A percentile compares a stretch with the other conserved stretches of the same genome.
Conservation (phyloP, 768 basidiomycete species). For the Tephrocybe sp. region DNA sequence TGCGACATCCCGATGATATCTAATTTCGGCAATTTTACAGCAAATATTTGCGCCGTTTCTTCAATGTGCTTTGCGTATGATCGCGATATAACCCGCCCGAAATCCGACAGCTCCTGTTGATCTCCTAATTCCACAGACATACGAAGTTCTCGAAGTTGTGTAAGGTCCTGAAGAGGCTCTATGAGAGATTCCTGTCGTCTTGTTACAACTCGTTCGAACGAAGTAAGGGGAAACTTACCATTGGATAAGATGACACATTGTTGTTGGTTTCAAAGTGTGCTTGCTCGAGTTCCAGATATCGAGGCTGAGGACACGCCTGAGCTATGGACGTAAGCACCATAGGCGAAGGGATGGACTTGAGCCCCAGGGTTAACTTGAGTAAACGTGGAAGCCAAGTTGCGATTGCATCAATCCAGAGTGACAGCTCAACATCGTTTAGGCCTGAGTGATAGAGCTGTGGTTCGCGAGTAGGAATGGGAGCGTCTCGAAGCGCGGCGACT, state of each 20-base stretch:
- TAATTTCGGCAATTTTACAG: not conserved
- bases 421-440: too few species aligned
- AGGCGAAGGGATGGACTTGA: not conserved
- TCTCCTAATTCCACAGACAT: slow-evolving; percentile 1
- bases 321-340: too few species aligned
- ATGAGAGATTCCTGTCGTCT: not conserved
- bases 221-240: not conserved
- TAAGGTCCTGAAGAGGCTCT: not conserved
- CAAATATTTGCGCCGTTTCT: not conserved
- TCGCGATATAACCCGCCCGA: not conserved
- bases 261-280: not conserved
- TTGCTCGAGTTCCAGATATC: slow-evolving; percentile 3
- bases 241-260: not conserved
- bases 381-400: not conserved
- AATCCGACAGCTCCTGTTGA: too few species aligned
- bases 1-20: not conserved
- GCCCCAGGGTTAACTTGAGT: not conserved
- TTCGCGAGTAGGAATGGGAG: not conserved
- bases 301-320: not conserved
- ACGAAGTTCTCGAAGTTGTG: not conserved
- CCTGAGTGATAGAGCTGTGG: too few species aligned
- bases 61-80: not conserved
- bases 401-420: too few species aligned
- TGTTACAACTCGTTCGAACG: too few species aligned
- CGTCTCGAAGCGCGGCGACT: not conserved